Evolutionary conservation across 192 early-diverging fungal genomes (phyloP).

Genomic region (Powellomyces hirtus): DNA sequence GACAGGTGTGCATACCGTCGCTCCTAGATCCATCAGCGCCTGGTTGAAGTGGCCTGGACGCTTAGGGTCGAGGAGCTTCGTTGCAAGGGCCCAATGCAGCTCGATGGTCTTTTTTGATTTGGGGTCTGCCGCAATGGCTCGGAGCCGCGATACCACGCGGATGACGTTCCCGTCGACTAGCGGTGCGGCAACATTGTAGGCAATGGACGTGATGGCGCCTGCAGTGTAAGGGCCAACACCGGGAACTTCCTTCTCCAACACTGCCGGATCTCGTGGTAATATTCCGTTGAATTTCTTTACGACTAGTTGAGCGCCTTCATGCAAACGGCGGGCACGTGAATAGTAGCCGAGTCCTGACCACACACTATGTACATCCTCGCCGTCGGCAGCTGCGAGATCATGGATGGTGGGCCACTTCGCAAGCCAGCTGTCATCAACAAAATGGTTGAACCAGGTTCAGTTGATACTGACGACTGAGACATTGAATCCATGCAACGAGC

Average conservation of each 20-base stretch:
- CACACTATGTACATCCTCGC: constrained; percentile 38
- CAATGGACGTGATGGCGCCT: constrained; percentile 66
- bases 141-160: constrained; percentile 57
- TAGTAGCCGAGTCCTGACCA: constrained; percentile 84
- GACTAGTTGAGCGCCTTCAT: constrained; percentile 64
- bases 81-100: constrained; percentile 64
- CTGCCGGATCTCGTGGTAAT: constrained; percentile 55
- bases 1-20: constrained; percentile 68
- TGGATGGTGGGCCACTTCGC: constrained; percentile 66
- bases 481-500: too few species aligned
- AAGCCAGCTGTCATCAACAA: constrained; percentile 71
- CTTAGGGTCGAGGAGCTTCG: constrained; percentile 45
- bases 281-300: constrained; percentile 49
- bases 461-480: too few species aligned
- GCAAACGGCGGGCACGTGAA: constrained; percentile 64
- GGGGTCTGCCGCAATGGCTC: constrained; percentile 64
- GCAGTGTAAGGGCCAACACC: constrained; percentile 73
- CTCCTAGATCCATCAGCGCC: constrained; percentile 78
- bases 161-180: constrained; percentile 79
- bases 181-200: constrained; percentile 58
- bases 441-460: too few species aligned
- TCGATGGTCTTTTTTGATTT: constrained; percentile 56
- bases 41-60: constrained; percentile 78
- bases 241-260: constrained; percentile 58
- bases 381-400: constrained; percentile 60